Evolutionary conservation across 2,329 filamentous ascomycete genomes (phyloP), one percentile per base, ranked within the genome.

Genomic region (Hypoxylon sp.): DNA sequence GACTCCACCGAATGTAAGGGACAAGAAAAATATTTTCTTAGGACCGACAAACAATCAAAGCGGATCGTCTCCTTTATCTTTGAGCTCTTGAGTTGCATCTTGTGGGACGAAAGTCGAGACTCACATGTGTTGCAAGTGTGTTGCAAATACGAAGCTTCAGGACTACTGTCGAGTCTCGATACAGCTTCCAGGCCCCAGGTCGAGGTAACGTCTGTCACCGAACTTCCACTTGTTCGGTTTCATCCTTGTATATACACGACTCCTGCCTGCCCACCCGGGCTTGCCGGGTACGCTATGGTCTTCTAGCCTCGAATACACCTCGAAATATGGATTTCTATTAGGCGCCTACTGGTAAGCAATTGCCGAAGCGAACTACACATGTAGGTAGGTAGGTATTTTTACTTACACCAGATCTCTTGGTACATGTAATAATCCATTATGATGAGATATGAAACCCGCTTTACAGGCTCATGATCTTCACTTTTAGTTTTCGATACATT

Each of bases 1-100:
- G 47, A 62, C 62, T 66, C 64, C 63, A 66, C 65, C 26, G n/a
- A 1, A 20, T 15, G 24, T 13, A 48, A 17, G 13, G 27, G 10
- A 42, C 18, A 35, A 43, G 42, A 58, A 52, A 60, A 64, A 52
- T 59, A 47, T 54, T 62, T 56, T 60, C 37, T 33, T 23, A n/a
- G n/a, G n/a, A n/a, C n/a, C n/a, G 23, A 21, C 33, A 20, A 51
- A 24, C 40, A 26, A 50, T 18, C 33, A 20, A 23, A 49, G 13
- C 23, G 6, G 21, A 17, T 38, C 15, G 24, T 33, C 18, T 18
- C 42, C 10, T 29, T 48, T 35, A 8, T 17, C 10, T 4, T 35
- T 11, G 7, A 18, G 15, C 15, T 7, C 2, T 15, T 35, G 29
- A 45, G 18, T 18, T 26, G 15, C 38, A 38, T 20, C 20, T 26